Evolutionary conservation across 257 asterid species (phyloP), one percentile per base, ranked within the genome.

Genomic region (Linderniella brevidens): DNA sequence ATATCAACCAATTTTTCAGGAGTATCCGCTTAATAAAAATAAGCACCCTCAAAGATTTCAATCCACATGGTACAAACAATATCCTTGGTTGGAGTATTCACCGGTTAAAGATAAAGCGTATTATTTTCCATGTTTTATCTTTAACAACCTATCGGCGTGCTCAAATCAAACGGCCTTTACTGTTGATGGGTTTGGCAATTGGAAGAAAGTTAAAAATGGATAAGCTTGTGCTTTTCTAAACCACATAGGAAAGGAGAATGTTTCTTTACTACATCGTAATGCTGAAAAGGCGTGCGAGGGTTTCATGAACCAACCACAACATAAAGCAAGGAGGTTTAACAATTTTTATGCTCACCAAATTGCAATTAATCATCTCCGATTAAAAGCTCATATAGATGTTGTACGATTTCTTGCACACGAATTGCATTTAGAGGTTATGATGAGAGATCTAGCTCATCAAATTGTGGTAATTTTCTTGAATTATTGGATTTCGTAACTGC

Each of bases 161-260:
- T 38, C 12, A 9, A n/a, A n/a, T 9, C 43, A 11, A 8, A 38
- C 12, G 12, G 43, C 43, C 3, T 38, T 38, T 38, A 38, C 14
- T 3, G 43, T 9, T 9, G 14, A 11, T 9, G 14, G 14, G 14
- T 38, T 38, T n/a, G 13, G 4, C 3, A 38, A 38, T 38, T 38
- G 43, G 43, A 38, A 9, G 43, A 38, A 38, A 38, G 43, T 38
- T 38, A 38, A 38, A 9, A n/a, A 38, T 38, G 43, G 43, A n/a
- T 2, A 38, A 38, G 14, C 14, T 38, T 11, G 14, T 38, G 43
- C 43, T 9, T 38, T 38, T 38, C 14, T 38, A 38, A 9, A 38
- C 13, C 43, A 38, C 14, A 38, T 38, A 11, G 43, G 32, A 25
- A 25, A 38, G 13, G 14, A 11, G 14, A 38, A 38, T 38, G 13